phyloP scores from a whole-genome alignment of 2,329 filamentous ascomycete genomes.

The Lachnellula hyalina region DNA sequence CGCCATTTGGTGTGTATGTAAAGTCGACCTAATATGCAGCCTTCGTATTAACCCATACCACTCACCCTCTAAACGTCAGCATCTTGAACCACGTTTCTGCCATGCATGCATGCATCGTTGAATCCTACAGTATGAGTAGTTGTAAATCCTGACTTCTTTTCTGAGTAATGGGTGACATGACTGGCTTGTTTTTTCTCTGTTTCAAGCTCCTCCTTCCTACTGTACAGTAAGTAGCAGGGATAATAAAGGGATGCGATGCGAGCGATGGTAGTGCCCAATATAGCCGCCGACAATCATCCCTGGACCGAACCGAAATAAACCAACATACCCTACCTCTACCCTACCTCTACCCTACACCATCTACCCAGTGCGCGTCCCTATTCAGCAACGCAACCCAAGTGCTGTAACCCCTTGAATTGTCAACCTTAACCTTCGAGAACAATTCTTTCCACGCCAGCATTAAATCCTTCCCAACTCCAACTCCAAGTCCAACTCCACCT shows the following conservation, averaged over 20 bases:
- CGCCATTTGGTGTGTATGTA: too few species aligned
- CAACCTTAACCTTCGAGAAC: background rate
- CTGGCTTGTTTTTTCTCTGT: too few species aligned
- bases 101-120: background rate
- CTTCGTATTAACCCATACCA: too few species aligned
- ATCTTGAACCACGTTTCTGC: slow-evolving; percentile 4
- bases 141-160: background rate
- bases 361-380: background rate
- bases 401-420: slow-evolving; percentile 15
- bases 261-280: background rate
- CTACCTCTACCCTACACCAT: too few species aligned
- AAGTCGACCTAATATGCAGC: too few species aligned
- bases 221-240: too few species aligned
- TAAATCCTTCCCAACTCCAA: background rate
- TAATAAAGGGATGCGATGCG: too few species aligned
- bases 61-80: background rate
- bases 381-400: slow-evolving; percentile 8
- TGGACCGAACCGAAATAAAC: slow-evolving; percentile 9
- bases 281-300: slow-evolving; percentile 3
- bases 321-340: too few species aligned
- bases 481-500: too few species aligned
- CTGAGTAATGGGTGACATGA: too few species aligned
- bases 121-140: background rate
- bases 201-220: too few species aligned
- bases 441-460: background rate